Base-by-base conservation (phyloP, 495 filamentous ascomycete species). In the Aspergillus steynii region DNA sequence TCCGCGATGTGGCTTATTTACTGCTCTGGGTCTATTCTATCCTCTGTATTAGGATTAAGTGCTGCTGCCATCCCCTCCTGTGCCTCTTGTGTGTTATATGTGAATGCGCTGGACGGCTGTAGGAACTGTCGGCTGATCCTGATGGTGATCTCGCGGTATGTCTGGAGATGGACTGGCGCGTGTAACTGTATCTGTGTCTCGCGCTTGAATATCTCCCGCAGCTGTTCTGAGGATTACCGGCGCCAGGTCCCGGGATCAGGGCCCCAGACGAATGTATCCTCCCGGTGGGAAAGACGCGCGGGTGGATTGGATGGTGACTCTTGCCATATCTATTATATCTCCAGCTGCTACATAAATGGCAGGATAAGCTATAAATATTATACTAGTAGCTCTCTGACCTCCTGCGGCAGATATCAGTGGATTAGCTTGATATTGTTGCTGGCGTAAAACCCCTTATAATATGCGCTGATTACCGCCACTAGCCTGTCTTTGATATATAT, bases 331-430 rank as follows among this genome's bases (percentile, higher is more conserved):
- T 20, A n/a, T 29, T 26, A 53, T 5, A 14, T 29, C 1, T 25
- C 52, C 68, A 69, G 53, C 53, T 65, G 53, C 15, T 65, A 15
- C 32, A 59, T 53, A 49, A 70, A 70, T 31, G 60, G 68, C 53
- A 52, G 32, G 4, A 68, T 59, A 12, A 69, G 56, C 62, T 42
- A 69, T 2, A 71, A 25, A 55, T 71, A 71, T 26, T 61, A 71
- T 31, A 69, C 59, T 5, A 71, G 8, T 29, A 69, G 53, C 53
- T 67, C 56, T 20, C 59, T 57, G 3, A 67, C 61, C 29, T 67
- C 64, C 10, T 29, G 31, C 10, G 54, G 61, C 12, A 68, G 32
- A 57, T 69, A 68, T 3, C 59, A 45, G 51, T 68, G 48, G 47
- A 69, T 69, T 3, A 67, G 49, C 58, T 59, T 59, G 2, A 53